Percentiles rank a stretch among this genome's conserved stretches.
phyloP scores from a whole-genome alignment of 2,329 filamentous ascomycete species.

The Fusarium avenaceum region DNA sequence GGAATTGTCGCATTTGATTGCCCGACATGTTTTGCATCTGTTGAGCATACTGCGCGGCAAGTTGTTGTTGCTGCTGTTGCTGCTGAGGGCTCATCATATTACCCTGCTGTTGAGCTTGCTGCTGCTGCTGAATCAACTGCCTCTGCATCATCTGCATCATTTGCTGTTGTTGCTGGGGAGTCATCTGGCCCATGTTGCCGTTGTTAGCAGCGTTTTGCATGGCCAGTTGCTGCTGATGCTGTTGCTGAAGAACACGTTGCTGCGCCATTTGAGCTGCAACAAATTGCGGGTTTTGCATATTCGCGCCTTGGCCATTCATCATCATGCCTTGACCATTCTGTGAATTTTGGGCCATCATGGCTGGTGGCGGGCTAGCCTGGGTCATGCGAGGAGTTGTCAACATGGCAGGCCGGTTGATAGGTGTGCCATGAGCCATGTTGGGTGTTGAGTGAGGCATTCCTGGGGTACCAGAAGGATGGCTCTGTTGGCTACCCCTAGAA shows the following conservation, averaged over 20 bases:
- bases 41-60: slow-evolving; percentile 61
- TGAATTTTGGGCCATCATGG: slow-evolving; percentile 69
- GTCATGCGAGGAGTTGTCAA: slow-evolving; percentile 72
- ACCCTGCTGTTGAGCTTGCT: slow-evolving; percentile 54
- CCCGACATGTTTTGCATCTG: slow-evolving; percentile 59
- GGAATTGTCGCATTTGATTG: slow-evolving; percentile 53
- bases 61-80: slow-evolving; percentile 59
- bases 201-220: slow-evolving; percentile 57
- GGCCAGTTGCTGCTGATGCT: slow-evolving; percentile 59
- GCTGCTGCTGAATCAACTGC: slow-evolving; percentile 55
- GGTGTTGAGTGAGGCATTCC: slow-evolving; percentile 73
- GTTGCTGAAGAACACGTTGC: slow-evolving; percentile 57
- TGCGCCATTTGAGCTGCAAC: slow-evolving; percentile 63
- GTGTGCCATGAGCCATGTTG: slow-evolving; percentile 71
- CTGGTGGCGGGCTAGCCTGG: slow-evolving; percentile 72
- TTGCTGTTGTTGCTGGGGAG: slow-evolving; percentile 57
- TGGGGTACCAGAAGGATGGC: slow-evolving; percentile 73
- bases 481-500: slow-evolving; percentile 74
- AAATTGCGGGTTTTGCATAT: slow-evolving; percentile 55
- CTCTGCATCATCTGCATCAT: slow-evolving; percentile 57
- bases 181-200: slow-evolving; percentile 56
- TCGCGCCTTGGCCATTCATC: slow-evolving; percentile 64
- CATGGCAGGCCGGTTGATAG: slow-evolving; percentile 66
- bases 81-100: slow-evolving; percentile 59
- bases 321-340: slow-evolving; percentile 66